A percentile compares a stretch with the other conserved stretches of the same genome.
phyloP scores from a whole-genome alignment of 2,329 filamentous ascomycete genomes.

The Ceratocystis albifundus region DNA sequence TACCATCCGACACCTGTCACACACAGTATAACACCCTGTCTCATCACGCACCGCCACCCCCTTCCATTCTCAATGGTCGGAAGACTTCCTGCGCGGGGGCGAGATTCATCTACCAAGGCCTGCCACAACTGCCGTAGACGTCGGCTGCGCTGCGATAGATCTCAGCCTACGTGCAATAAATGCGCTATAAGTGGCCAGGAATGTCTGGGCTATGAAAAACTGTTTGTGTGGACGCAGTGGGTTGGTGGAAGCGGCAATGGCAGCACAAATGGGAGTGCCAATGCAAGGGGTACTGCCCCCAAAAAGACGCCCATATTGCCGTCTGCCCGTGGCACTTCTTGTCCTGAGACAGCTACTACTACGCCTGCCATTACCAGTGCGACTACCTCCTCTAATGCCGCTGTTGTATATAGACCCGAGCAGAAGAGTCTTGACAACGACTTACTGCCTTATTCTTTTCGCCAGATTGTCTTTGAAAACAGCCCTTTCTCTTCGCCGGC shows the following conservation, averaged over 20 bases:
- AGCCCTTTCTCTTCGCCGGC: conserved; percentile 7
- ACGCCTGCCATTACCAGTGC: not conserved
- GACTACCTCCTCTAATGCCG: not conserved
- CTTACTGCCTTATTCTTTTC: not conserved
- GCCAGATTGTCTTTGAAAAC: conserved; percentile 6
- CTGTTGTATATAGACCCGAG: not conserved
- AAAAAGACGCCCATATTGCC: conserved; percentile 2
- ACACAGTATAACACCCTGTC: too few species aligned
- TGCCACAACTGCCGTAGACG: conserved; percentile 53
- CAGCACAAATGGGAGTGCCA: not conserved
- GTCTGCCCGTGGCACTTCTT: not conserved
- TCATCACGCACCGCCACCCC: too few species aligned
- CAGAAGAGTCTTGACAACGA: not conserved
- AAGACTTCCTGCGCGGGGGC: conserved; percentile 15
- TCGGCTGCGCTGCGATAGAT: conserved; percentile 51
- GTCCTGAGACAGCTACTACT: not conserved
- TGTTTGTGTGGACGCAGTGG: conserved; percentile 47
- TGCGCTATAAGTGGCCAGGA: conserved; percentile 44
- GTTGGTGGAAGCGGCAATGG: conserved; percentile 9
- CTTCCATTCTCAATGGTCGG: not conserved
- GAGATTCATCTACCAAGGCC: conserved; percentile 29
- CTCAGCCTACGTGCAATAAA: conserved; percentile 48
- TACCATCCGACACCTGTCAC: not conserved
- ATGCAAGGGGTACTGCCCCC: not conserved
- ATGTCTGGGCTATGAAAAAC: conserved; percentile 50